phyloP scores from a whole-genome alignment of 2,329 filamentous ascomycete species.

The Hawksworthiomyces lignivorus region DNA sequence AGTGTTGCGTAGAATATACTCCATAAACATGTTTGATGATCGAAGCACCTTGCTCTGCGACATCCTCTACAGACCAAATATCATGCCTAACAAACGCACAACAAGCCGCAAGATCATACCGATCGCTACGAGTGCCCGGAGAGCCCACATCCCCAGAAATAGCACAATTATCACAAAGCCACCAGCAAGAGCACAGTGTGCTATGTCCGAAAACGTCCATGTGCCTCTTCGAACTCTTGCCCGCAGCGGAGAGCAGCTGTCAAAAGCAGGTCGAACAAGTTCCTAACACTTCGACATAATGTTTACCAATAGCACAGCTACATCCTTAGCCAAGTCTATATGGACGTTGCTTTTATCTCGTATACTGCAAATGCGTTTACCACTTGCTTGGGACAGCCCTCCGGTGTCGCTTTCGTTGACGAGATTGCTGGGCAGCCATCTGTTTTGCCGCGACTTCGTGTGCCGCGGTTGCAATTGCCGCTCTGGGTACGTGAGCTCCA shows the following conservation, averaged over 20 bases:
- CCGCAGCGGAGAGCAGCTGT: constrained; percentile 28
- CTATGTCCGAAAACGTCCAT: constrained; percentile 21
- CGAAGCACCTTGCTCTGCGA: no score
- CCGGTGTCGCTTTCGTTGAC: constrained; percentile 15
- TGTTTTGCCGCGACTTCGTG: no score
- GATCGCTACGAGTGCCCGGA: constrained; percentile 12
- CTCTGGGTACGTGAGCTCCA: no score
- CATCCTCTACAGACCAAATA: constrained; percentile 2
- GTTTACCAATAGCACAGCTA: constrained; percentile 14
- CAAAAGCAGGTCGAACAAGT: constrained; percentile 31
- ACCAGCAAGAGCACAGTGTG: constrained; percentile 20
- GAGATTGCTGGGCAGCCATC: no score
- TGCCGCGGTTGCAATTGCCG: no score
- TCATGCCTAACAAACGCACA: not conserved
- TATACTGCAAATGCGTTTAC: no score
- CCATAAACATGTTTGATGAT: no score
- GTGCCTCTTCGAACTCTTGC: constrained; percentile 17
- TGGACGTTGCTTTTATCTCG: no score
- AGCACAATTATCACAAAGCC: constrained; percentile 19
- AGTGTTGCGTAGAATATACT: no score
- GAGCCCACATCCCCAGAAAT: constrained; percentile 17
- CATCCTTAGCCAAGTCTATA: not conserved
- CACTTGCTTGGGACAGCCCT: no score
- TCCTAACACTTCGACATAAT: constrained; percentile 24
- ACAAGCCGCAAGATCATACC: constrained; percentile 1